Base-by-base conservation (phyloP, 257 asterid genomes). In the Salvia hispanica region DNA sequence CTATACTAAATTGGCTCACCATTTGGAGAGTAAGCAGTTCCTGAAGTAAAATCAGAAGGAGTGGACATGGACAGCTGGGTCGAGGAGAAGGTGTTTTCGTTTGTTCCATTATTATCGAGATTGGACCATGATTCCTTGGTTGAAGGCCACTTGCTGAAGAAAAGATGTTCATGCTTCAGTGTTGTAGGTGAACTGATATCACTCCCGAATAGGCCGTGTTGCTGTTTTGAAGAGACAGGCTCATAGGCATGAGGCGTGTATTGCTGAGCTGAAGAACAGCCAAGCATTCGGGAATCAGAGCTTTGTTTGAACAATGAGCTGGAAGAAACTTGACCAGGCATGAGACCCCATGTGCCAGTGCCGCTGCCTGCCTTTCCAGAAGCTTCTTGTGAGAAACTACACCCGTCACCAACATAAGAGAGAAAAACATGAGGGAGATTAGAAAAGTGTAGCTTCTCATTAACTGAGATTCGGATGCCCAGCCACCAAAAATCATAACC, bases 1-100 rank as follows among this genome's bases (percentile, higher is more conserved):
- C 48, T 40, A 55, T 7, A 25, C 31, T 28, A 51, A 28, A 4
- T 14, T 34, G 50, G 65, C 95, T 82, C 79, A 90, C 97, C 92
- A 44, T 82, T 82, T 18, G 86, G 69, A 44, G 96, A 82, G 74
- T 79, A 76, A 52, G 78, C 81, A 34, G 52, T 43, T 21, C 76
- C 78, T 2, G 88, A 74, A 46, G 92, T 72, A 72, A 83, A 88
- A 46, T 83, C 94, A 13, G 95, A 82, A 12, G 97, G 96, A 50
- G 82, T 88, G 64, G 97, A 92, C 61, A 90, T 92, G 33, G 97
- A 92, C 40, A 92, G 87, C 78, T 88, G 98, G 57, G 98, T 90
- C 0, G 96, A 85, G 56, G 95, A 87, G 80, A 78, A 84, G 25
- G 82, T 51, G 21, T 79, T 84, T 62, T 81, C 83, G 82, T 80